Percentiles rank a stretch among this genome's conserved stretches.
Conservation (phyloP, 2,329 filamentous ascomycete genomes). For the Periconia sp. region DNA sequence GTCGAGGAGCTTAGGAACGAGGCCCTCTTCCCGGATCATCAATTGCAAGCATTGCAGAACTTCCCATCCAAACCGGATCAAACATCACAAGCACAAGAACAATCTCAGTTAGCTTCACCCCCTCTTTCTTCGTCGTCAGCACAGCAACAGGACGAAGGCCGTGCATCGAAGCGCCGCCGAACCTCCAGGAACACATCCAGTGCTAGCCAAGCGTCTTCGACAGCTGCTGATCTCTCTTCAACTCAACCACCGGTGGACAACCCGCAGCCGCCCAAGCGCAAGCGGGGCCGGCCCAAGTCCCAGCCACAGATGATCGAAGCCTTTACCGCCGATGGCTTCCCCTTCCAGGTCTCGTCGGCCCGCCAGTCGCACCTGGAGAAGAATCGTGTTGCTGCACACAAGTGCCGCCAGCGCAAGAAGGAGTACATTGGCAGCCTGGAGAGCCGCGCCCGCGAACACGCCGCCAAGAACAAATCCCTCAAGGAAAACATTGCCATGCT, state of each 20-base stretch:
- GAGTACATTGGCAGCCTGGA: conserved; percentile 57
- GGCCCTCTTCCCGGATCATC: conserved; percentile 21
- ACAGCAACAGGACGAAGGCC: conserved; percentile 11
- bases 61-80: conserved; percentile 7
- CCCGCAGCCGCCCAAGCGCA: conserved; percentile 37
- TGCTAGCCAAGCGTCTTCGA: conserved; percentile 10
- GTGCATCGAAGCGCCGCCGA: conserved; percentile 31
- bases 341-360: conserved; percentile 37
- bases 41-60: conserved; percentile 7
- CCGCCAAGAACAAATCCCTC: conserved; percentile 36
- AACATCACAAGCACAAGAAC: background rate
- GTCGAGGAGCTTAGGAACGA: conserved; percentile 34
- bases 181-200: conserved; percentile 10
- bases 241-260: conserved; percentile 12
- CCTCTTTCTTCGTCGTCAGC: background rate
- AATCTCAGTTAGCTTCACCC: background rate
- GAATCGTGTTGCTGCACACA: conserved; percentile 72
- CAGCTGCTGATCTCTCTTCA: background rate
- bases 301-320: conserved; percentile 34
- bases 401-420: conserved; percentile 72
- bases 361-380: conserved; percentile 58
- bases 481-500: conserved; percentile 37
- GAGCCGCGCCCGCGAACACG: conserved; percentile 44
- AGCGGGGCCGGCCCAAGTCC: conserved; percentile 40
- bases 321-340: conserved; percentile 35